Conservation (phyloP, 768 basidiomycete species). For the Termitomyces sp. region DNA sequence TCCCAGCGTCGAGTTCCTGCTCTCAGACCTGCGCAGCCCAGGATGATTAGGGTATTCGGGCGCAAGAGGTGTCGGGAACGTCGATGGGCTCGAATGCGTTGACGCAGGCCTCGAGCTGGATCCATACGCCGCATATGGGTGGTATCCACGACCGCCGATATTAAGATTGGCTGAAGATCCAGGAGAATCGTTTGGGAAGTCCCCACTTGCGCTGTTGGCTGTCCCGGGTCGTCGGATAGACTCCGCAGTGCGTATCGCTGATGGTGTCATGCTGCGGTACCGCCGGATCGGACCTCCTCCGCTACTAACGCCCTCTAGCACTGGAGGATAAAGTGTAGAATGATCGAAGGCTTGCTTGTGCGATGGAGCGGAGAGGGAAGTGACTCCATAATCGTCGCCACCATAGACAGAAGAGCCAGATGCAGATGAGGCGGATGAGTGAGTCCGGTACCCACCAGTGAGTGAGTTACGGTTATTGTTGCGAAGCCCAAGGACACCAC, state of each 20-base stretch:
- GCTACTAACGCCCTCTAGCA: constrained; percentile 27
- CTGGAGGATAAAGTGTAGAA: constrained; percentile 43
- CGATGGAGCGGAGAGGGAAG: constrained; percentile 64
- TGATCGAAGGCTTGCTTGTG: constrained; percentile 69
- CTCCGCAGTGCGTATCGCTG: constrained; percentile 49
- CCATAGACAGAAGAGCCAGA: constrained; percentile 26
- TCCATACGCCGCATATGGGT: constrained; percentile 49
- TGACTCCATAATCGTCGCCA: constrained; percentile 37
- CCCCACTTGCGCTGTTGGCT: constrained; percentile 30
- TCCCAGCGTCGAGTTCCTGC: constrained; percentile 36
- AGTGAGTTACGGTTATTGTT: constrained; percentile 14
- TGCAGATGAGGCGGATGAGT: constrained; percentile 21
- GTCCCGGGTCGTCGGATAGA: constrained; percentile 47
- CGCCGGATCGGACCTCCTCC: constrained; percentile 63
- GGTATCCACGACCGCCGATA: constrained; percentile 43
- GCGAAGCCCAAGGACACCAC: constrained; percentile 19
- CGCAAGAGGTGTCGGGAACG: constrained; percentile 34
- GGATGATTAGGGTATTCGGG: constrained; percentile 25
- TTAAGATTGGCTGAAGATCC: constrained; percentile 27
- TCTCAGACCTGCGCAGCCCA: constrained; percentile 29
- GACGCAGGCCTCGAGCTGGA: constrained; percentile 35
- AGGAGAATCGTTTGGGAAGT: constrained; percentile 32
- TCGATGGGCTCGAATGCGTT: constrained; percentile 44
- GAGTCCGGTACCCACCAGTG: constrained; percentile 3
- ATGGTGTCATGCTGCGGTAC: constrained; percentile 77